phyloP scores from a whole-genome alignment of 129 eudicot genomes.

The Flaveria trinervia region DNA sequence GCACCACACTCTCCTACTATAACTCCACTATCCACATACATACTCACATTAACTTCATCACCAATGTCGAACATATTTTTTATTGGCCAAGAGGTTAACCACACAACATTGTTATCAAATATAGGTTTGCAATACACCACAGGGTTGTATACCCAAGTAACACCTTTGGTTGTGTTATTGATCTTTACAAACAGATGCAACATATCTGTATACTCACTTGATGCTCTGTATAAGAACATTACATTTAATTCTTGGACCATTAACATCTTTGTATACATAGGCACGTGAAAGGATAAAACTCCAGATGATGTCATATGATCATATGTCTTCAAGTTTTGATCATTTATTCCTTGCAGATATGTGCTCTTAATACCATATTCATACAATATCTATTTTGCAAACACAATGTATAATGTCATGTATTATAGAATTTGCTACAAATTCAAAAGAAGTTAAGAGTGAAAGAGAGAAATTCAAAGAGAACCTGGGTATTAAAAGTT shows the following conservation, averaged over 20 bases:
- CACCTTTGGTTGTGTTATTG: constrained; percentile 16
- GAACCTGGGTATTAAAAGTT: constrained; percentile 4
- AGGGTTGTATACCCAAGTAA: constrained; percentile 26
- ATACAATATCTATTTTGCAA: background rate
- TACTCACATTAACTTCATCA: constrained; percentile 7
- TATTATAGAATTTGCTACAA: background rate
- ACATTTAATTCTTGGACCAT: background rate
- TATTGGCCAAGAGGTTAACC: background rate
- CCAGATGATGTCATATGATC: background rate
- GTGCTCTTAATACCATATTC: background rate
- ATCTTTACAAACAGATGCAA: background rate
- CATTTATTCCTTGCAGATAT: background rate
- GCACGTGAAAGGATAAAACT: background rate
- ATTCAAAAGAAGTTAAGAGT: background rate
- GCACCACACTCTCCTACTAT: background rate
- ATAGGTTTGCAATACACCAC: background rate
- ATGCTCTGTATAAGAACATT: background rate
- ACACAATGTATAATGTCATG: background rate
- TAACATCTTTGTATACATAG: background rate
- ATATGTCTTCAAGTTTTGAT: background rate
- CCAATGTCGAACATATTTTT: background rate
- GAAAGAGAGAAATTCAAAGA: background rate
- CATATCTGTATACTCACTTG: background rate
- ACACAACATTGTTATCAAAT: constrained; percentile 5
- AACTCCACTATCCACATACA: too few relatives aligned